A percentile compares a stretch with the other conserved stretches of the same genome.
These are phyloP conservation scores for Debaryomycetaceae sp. DNA, from an alignment of 1,139 yeast species.

Conservation along the genomic window DNA sequence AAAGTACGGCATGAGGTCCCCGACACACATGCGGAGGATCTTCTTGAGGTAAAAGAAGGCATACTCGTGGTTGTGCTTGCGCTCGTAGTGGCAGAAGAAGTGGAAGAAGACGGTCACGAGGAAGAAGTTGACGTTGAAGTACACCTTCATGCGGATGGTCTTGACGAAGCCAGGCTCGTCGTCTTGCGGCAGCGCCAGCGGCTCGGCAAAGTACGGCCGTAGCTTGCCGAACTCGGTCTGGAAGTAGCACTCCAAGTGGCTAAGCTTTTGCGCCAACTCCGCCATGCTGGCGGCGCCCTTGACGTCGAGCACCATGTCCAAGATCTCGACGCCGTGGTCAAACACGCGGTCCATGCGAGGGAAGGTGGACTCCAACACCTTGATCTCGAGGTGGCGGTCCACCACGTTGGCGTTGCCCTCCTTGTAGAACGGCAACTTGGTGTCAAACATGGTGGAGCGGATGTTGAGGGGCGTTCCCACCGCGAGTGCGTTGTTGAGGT, in stretches of 20 bases:
- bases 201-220: slow-evolving; percentile 8
- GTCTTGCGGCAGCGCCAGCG: slow-evolving; percentile 9
- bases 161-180: slow-evolving; percentile 11
- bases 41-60: slow-evolving; percentile 30
- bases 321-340: slow-evolving; percentile 16
- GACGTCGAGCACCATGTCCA: slow-evolving; percentile 17
- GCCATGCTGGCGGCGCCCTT: slow-evolving; percentile 16
- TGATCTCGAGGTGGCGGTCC: slow-evolving; percentile 23
- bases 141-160: slow-evolving; percentile 19
- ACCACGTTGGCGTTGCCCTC: slow-evolving; percentile 28
- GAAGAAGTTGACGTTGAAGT: slow-evolving; percentile 21
- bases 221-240: slow-evolving; percentile 13
- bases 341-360: slow-evolving; percentile 15
- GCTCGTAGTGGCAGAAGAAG: slow-evolving; percentile 35
- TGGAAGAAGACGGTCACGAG: slow-evolving; percentile 25
- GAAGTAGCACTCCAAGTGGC: slow-evolving; percentile 16
- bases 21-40: slow-evolving; percentile 19
- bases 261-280: slow-evolving; percentile 16
- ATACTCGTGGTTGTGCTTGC: slow-evolving; percentile 17
- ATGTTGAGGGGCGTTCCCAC: slow-evolving; percentile 36
- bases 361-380: slow-evolving; percentile 12
- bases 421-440: slow-evolving; percentile 27
- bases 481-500: slow-evolving; percentile 31
- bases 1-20: slow-evolving; percentile 32
- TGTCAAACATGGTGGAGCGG: slow-evolving; percentile 27